Evolutionary conservation across 2,329 filamentous ascomycete species (phyloP).

Genomic region (Phyllosticta citrichinensis): DNA sequence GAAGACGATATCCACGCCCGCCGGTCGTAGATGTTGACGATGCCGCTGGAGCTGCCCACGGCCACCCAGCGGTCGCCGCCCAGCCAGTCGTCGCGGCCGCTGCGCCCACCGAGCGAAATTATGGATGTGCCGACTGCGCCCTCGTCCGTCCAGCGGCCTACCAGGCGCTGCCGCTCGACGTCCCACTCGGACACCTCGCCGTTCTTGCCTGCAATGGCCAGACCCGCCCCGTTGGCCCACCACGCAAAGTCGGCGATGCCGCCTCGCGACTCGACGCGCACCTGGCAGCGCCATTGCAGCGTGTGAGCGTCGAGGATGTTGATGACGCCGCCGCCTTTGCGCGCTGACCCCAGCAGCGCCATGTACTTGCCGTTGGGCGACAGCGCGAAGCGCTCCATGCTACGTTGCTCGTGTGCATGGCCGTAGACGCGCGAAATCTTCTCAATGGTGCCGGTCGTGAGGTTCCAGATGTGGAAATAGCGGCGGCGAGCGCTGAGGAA

Average conservation of each 20-base stretch:
- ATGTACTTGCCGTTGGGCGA: slow-evolving; percentile 82
- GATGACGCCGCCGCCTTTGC: slow-evolving; percentile 78
- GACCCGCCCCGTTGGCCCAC: slow-evolving; percentile 76
- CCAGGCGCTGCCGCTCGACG: slow-evolving; percentile 54
- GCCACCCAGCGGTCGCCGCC: slow-evolving; percentile 85
- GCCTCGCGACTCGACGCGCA: slow-evolving; percentile 68
- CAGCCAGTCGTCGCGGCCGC: slow-evolving; percentile 48
- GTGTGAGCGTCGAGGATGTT: slow-evolving; percentile 74
- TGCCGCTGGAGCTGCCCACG: slow-evolving; percentile 73
- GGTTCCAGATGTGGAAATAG: slow-evolving; percentile 93
- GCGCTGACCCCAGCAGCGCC: slow-evolving; percentile 67
- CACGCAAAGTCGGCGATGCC: slow-evolving; percentile 87
- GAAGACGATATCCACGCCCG: slow-evolving; percentile 39
- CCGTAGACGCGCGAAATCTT: slow-evolving; percentile 70
- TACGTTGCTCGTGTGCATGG: slow-evolving; percentile 70
- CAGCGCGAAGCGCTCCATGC: slow-evolving; percentile 82
- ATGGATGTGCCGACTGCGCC: slow-evolving; percentile 76
- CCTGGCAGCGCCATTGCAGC: slow-evolving; percentile 79
- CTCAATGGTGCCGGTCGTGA: slow-evolving; percentile 69
- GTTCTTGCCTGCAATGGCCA: slow-evolving; percentile 74
- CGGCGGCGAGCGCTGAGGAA: slow-evolving; percentile 80
- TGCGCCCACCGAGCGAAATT: slow-evolving; percentile 63
- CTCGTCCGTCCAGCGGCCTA: slow-evolving; percentile 82
- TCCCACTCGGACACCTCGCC: slow-evolving; percentile 89
- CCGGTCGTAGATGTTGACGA: slow-evolving; percentile 91